Evolutionary conservation across 345 rosid genomes (phyloP).

Genomic region (Schrenkiella parvula): DNA sequence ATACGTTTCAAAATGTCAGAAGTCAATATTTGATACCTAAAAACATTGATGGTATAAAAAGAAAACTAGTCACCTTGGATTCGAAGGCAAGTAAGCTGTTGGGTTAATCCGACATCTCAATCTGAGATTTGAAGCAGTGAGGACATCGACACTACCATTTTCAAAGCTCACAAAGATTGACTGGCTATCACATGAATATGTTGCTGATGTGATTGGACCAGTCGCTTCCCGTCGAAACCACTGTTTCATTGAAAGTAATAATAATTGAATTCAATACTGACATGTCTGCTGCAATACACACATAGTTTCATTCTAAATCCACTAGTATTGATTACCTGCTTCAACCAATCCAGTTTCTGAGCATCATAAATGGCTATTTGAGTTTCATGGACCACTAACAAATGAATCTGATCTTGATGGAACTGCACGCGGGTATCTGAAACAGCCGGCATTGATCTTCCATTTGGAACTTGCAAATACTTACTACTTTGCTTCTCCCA

Average conservation of each 20-base stretch:
- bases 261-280: background rate
- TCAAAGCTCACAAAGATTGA: conserved; percentile 72
- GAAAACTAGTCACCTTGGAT: conserved; percentile 50
- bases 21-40: background rate
- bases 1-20: background rate
- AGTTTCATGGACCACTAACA: conserved; percentile 74
- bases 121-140: conserved; percentile 60
- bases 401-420: conserved; percentile 59
- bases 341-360: conserved; percentile 58
- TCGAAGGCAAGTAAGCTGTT: conserved; percentile 60
- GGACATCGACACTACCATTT: conserved; percentile 66
- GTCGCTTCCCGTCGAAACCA: conserved; percentile 61
- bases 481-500: conserved; percentile 70
- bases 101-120: conserved; percentile 79
- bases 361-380: conserved; percentile 75
- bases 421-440: conserved; percentile 83
- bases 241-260: conserved; percentile 30
- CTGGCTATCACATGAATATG: conserved; percentile 79
- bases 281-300: background rate
- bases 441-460: conserved; percentile 44
- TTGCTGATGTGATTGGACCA: conserved; percentile 72
- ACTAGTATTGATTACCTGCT: conserved; percentile 47
- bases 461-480: conserved; percentile 47
- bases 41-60: background rate
- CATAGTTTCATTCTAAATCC: background rate